phyloP scores from a whole-genome alignment of 2,329 filamentous ascomycete species.

The Alternaria longipes region DNA sequence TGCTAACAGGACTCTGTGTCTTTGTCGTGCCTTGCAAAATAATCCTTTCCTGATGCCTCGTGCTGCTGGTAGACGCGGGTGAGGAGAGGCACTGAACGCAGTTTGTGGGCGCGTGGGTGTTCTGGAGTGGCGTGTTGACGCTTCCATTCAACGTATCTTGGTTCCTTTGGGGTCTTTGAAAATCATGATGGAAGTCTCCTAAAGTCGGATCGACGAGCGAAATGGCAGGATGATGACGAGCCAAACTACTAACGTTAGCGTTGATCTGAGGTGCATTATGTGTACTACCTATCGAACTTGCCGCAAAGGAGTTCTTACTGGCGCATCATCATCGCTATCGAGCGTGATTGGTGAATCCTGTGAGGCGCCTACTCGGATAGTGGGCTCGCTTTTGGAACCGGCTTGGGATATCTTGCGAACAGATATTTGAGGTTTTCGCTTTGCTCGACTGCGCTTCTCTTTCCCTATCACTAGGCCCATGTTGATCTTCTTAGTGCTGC shows the following conservation, averaged over 20 bases:
- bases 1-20: neutral
- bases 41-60: neutral
- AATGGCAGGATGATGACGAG: neutral
- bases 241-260: neutral
- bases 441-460: neutral
- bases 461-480: neutral
- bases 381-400: neutral
- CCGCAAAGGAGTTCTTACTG: neutral
- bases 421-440: neutral
- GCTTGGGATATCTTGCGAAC: neutral
- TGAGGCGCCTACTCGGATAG: slow-evolving; percentile 8
- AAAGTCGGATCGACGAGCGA: neutral
- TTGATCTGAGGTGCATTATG: neutral
- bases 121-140: neutral
- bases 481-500: neutral
- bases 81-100: neutral
- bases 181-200: neutral
- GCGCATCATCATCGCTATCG: slow-evolving; percentile 18
- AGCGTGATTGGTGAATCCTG: slow-evolving; percentile 19
- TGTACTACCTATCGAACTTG: neutral
- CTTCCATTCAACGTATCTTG: neutral
- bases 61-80: neutral
- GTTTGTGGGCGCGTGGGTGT: neutral
- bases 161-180: neutral
- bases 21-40: neutral